phyloP scores from a whole-genome alignment of 768 basidiomycete species.

The Harrya chromipes region DNA sequence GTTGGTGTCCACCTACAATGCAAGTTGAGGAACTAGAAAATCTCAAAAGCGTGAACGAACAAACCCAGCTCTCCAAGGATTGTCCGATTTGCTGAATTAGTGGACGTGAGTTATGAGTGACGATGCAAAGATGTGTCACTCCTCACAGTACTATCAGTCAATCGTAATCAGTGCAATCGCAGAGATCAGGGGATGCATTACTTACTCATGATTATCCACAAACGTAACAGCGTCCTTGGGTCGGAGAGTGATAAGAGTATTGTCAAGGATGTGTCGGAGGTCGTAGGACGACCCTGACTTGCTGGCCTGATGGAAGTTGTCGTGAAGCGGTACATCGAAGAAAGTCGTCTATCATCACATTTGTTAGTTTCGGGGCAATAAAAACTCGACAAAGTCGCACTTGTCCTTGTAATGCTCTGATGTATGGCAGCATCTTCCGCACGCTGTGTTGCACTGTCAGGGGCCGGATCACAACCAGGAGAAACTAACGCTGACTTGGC shows the following conservation, averaged over 20 bases:
- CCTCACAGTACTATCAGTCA: constrained; percentile 55
- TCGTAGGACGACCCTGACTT: constrained; percentile 65
- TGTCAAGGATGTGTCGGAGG: constrained; percentile 67
- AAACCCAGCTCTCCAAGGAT: constrained; percentile 79
- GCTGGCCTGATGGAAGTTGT: constrained; percentile 79
- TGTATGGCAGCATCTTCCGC: constrained; percentile 51
- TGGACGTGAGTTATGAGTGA: neutral
- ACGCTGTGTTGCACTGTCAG: constrained; percentile 33
- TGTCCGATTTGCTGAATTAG: constrained; percentile 60
- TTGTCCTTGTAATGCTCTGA: constrained; percentile 62
- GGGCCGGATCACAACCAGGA: neutral
- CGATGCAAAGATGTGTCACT: constrained; percentile 25
- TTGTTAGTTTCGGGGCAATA: neutral
- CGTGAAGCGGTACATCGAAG: constrained; percentile 89
- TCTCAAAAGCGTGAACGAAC: constrained; percentile 13
- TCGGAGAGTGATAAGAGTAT: constrained; percentile 61
- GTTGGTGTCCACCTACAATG: constrained; percentile 54
- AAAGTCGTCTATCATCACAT: constrained; percentile 61
- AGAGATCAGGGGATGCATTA: constrained; percentile 1
- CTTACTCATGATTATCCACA: constrained; percentile 88
- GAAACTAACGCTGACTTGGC: constrained; percentile 45
- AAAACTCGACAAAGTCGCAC: constrained; percentile 34
- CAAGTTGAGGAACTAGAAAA: neutral
- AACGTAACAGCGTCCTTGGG: constrained; percentile 87
- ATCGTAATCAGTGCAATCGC: neutral